Base-by-base conservation (phyloP, 202 grass and related monocot species). In the Zoysia matrella region DNA sequence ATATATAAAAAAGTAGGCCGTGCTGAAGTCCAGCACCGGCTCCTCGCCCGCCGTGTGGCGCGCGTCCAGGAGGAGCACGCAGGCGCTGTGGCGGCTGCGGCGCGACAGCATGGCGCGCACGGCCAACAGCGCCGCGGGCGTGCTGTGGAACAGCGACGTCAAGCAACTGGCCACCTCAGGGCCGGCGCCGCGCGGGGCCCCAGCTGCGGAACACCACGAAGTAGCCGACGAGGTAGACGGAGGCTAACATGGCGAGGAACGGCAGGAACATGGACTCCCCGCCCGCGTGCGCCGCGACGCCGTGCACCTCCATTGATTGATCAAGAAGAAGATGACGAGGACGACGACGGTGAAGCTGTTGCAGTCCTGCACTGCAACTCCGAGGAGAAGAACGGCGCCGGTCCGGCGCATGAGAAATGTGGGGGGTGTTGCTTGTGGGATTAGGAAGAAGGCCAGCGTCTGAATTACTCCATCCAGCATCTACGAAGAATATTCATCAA, bases 111-210 rank as follows among this genome's bases (percentile, higher is more conserved):
- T 65, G 3, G 91, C 85, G 4, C 70, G 82, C 47, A 94, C 50
- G 15, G 91, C 87, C 77, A 97, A 74, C 46, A 90, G 48, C 45
- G 73, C 72, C 8, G 80, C 87, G 1, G 89, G 94, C 41, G 89
- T 92, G 42, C 91, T 91, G 76, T 94, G 94, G 82, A 97, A 92
- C 52, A 97, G 78, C 22, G 94, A 97, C 49, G 91, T 89, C 75
- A 97, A 82, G 77, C 94, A 97, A 56, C 94, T 97, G 18, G 94
- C 94, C 13, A 89, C 91, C 63, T 89, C 88, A 30, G 4, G 83
- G 74, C 6, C 87, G 88, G 39, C 56, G 45, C 40, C 79, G 81
- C 45, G 76, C 75, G 50, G 15, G 72, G 22, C 48, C 76, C 94
- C 94, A 97, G 62, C 86, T 41, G 1, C 88, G 94, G 77, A 97